phyloP scores from a whole-genome alignment of 1,284 basidiomycete species.

The Puccinia hordei region DNA sequence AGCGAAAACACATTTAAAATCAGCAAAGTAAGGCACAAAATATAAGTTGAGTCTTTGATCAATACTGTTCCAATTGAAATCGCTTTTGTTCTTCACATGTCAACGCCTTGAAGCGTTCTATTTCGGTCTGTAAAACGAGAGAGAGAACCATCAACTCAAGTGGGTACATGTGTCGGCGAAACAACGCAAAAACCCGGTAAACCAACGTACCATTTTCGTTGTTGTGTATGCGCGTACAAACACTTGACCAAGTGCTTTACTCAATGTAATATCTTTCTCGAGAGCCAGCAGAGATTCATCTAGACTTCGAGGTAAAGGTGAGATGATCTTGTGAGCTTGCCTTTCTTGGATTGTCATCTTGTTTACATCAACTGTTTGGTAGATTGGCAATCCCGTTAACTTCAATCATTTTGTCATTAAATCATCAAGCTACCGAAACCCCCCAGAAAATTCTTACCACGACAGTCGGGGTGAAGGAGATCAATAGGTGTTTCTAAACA shows the following conservation, averaged over 20 bases:
- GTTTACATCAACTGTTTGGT: conserved; percentile 33
- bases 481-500: conserved; percentile 50
- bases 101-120: conserved; percentile 41
- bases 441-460: conserved; percentile 22
- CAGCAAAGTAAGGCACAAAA: background rate
- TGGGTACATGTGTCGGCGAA: background rate
- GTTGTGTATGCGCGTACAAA: conserved; percentile 46
- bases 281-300: conserved; percentile 42
- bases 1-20: too few relatives aligned
- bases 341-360: conserved; percentile 44
- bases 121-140: conserved; percentile 19
- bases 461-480: conserved; percentile 36
- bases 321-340: conserved; percentile 40
- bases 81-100: conserved; percentile 22
- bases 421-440: background rate
- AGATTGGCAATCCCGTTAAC: background rate
- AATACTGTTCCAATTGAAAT: conserved; percentile 42
- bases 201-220: conserved; percentile 26
- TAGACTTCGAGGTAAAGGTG: conserved; percentile 27
- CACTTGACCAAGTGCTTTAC: conserved; percentile 46
- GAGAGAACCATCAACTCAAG: background rate
- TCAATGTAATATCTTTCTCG: conserved; percentile 42
- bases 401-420: background rate
- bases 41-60: background rate
- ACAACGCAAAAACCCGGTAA: background rate